Conservation (phyloP, 2,329 filamentous ascomycete genomes). For the Aspergillus neotritici region DNA sequence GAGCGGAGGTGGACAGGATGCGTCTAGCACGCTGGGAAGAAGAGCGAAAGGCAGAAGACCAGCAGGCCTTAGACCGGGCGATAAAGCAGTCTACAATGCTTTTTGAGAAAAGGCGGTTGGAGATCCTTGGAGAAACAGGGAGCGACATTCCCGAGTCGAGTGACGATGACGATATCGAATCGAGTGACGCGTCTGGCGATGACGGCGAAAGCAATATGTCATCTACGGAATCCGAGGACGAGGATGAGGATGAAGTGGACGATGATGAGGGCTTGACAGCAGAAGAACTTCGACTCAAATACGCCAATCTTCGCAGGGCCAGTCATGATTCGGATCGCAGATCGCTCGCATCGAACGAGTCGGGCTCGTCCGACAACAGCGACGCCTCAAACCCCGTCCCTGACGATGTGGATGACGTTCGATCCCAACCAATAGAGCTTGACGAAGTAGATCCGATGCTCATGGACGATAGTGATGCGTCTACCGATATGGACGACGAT, state of each 20-base stretch:
- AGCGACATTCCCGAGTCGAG: slow-evolving; percentile 66
- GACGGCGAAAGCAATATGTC: slow-evolving; percentile 49
- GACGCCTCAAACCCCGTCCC: slow-evolving; percentile 15
- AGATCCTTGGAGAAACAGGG: slow-evolving; percentile 51
- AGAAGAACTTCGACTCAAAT: slow-evolving; percentile 45
- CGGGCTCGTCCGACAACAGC: slow-evolving; percentile 15
- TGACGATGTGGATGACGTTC: slow-evolving; percentile 25
- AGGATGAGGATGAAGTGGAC: slow-evolving; percentile 33
- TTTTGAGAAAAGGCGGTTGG: slow-evolving; percentile 42
- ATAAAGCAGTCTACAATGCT: slow-evolving; percentile 49
- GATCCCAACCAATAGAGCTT: slow-evolving; percentile 21
- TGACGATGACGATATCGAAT: slow-evolving; percentile 37
- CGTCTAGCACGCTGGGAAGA: slow-evolving; percentile 56
- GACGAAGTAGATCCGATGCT: slow-evolving; percentile 43
- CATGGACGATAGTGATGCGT: slow-evolving; percentile 43
- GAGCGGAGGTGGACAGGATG: slow-evolving; percentile 52
- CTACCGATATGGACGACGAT: slow-evolving; percentile 46
- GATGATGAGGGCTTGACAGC: slow-evolving; percentile 43
- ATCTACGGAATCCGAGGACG: slow-evolving; percentile 41
- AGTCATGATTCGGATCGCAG: slow-evolving; percentile 18
- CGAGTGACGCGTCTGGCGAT: slow-evolving; percentile 52
- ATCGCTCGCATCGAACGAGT: slow-evolving; percentile 20
- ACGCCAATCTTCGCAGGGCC: slow-evolving; percentile 36
- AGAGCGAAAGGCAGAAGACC: slow-evolving; percentile 46
- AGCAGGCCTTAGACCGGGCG: slow-evolving; percentile 50